Percentiles rank a stretch among this genome's conserved stretches.
phyloP scores from a whole-genome alignment of 306 rosid genomes.

The Alnus glutinosa region DNA sequence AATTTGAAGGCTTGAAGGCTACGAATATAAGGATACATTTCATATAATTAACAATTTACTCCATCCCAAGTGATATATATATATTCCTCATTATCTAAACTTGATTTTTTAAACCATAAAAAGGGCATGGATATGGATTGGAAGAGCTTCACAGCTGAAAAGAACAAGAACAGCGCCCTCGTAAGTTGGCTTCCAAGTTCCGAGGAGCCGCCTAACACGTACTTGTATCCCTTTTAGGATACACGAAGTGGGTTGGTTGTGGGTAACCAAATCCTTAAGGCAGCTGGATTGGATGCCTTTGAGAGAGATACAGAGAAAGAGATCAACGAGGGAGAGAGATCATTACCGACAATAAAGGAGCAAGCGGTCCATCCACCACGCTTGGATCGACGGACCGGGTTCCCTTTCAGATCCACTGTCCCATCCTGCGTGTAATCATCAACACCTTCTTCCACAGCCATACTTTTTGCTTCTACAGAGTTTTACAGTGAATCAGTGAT shows the following conservation, averaged over 20 bases:
- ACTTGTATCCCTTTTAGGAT: background rate
- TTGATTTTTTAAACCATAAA: too few relatives aligned
- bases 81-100: too few relatives aligned
- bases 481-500: background rate
- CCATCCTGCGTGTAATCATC: conserved; percentile 72
- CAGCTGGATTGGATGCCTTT: background rate
- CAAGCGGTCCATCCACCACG: conserved; percentile 91
- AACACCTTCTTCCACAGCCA: conserved; percentile 46
- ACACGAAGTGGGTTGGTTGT: background rate
- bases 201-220: background rate
- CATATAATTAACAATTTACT: background rate
- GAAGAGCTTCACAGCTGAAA: too few relatives aligned
- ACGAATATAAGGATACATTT: too few relatives aligned
- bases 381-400: conserved; percentile 65
- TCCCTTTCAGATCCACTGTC: conserved; percentile 79
- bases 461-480: background rate
- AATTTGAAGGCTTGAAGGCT: too few relatives aligned
- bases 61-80: background rate
- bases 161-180: too few relatives aligned
- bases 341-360: conserved; percentile 73
- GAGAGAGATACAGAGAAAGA: background rate
- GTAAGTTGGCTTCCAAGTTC: background rate
- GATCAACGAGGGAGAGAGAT: conserved; percentile 9
- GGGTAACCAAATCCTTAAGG: background rate
- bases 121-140: too few relatives aligned